Base-by-base conservation (phyloP, 176 grass and related monocot genomes). In the Rhynchospora tenuis region DNA sequence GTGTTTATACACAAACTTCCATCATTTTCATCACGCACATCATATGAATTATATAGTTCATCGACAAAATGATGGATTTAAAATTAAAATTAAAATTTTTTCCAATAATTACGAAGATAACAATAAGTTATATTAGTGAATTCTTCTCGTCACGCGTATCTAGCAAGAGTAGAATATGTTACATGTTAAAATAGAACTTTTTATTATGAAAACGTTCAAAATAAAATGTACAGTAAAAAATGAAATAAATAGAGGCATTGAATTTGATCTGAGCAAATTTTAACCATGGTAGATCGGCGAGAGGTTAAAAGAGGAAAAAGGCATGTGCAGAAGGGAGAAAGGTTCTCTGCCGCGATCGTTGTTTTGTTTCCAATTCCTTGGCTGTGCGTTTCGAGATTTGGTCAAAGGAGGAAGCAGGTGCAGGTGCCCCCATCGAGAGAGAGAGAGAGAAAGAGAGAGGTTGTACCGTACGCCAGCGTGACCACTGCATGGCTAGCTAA, bases 351-450 rank as follows among this genome's bases (percentile, higher is more conserved):
- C 52, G 15, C 13, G 15, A 27, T 67, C 80, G n/a, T 82, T 82
- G 80, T 82, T 82, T 82, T 64, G 80, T 82, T 67, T 10, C 44
- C 80, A 45, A 64, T 82, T 10, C 22, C 8, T 68, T 50, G 70
- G 17, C 22, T 47, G 7, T 64, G 60, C 43, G 59, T 50, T 43
- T 44, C 24, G 0, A 66, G 42, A 82, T 82, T 82, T 26, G 80
- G 80, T 64, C 58, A 64, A 67, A 82, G 19, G 62, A 46, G 16
- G 20, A 38, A 82, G 58, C 80, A 61, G 62, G 62, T 66, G 45
- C 44, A 66, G 62, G 50, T 80, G 33, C 59, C 79, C 47, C 50
- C 79, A 63, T 81, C 42, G 28, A 22, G 68, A 62, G 17, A 7
- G 59, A 62, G 16, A 6, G 57, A 59, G 57, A 59, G 59, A 24